Evolutionary conservation across 176 grass and related monocot genomes (phyloP).

Genomic region (Oryza longistaminata): DNA sequence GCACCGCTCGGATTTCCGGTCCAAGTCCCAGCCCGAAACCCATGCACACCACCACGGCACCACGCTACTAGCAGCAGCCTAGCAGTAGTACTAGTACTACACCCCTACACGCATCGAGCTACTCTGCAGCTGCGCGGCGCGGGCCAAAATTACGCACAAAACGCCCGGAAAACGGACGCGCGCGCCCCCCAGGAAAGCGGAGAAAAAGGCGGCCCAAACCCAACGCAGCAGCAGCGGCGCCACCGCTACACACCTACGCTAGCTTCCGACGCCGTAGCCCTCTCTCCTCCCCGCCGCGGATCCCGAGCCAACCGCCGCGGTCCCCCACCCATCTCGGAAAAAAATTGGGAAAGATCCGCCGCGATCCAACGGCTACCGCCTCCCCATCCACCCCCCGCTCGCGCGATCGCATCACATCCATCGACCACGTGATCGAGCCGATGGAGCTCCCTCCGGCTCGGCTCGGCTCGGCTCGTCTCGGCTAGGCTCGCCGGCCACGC

Average conservation of each 20-base stretch:
- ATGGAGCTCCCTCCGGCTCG: too few species aligned
- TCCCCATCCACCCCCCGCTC: neutral
- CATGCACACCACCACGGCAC: too few species aligned
- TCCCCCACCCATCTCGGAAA: neutral
- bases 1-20: neutral
- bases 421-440: neutral
- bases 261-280: neutral
- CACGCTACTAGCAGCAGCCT: too few species aligned
- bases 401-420: neutral
- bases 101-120: neutral
- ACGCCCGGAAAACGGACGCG: neutral
- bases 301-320: conserved; percentile 12
- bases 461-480: too few species aligned
- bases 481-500: neutral
- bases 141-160: conserved; percentile 14
- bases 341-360: neutral
- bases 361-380: neutral
- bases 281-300: neutral
- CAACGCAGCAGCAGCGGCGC: neutral
- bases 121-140: neutral
- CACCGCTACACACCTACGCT: neutral
- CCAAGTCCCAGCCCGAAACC: neutral
- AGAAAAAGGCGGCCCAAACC: neutral
- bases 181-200: conserved; percentile 10
- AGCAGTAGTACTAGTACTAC: too few species aligned